Percentiles rank a stretch among this genome's conserved stretches.
These are phyloP conservation scores for Elsinoe batatas DNA, from an alignment of 2,329 filamentous ascomycete genomes.

Conservation along the genomic window DNA sequence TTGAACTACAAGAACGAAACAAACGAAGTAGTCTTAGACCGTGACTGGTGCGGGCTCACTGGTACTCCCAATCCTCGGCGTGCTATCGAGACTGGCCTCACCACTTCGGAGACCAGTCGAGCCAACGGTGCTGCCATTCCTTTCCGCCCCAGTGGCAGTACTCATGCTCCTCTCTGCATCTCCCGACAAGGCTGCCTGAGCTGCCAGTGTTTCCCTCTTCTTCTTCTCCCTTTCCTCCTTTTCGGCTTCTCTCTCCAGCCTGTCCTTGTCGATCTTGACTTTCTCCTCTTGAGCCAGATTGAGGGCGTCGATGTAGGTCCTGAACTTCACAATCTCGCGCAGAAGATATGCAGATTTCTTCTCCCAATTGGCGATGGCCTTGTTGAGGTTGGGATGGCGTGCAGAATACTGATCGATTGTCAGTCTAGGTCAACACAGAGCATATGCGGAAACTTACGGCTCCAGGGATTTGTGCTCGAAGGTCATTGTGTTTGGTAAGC, in stretches of 20 bases:
- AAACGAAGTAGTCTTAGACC: not conserved
- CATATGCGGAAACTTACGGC: slow-evolving; percentile 44
- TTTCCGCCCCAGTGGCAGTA: not conserved
- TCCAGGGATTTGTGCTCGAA: slow-evolving; percentile 76
- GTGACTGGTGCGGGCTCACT: not conserved
- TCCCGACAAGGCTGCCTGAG: not conserved
- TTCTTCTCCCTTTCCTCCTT: slow-evolving; percentile 10
- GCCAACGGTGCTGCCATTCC: not conserved
- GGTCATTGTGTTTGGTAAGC: slow-evolving; percentile 74
- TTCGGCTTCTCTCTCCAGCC: slow-evolving; percentile 3
- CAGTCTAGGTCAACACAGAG: slow-evolving; percentile 11
- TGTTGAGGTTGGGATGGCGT: slow-evolving; percentile 66
- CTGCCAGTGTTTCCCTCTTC: slow-evolving; percentile 1
- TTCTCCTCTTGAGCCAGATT: slow-evolving; percentile 60
- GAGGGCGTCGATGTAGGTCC: slow-evolving; percentile 84
- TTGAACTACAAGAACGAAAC: not conserved
- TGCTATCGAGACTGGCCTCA: not conserved
- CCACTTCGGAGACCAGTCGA: not conserved
- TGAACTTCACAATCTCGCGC: slow-evolving; percentile 91
- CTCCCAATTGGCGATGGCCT: slow-evolving; percentile 95
- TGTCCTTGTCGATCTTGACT: slow-evolving; percentile 47
- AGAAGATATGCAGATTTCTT: slow-evolving; percentile 86
- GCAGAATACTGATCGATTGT: slow-evolving; percentile 56
- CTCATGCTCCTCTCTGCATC: not conserved
- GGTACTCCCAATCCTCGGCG: not conserved